Evolutionary conservation across 2,329 filamentous ascomycete genomes (phyloP).

Genomic region (Hypoxylon sp.): DNA sequence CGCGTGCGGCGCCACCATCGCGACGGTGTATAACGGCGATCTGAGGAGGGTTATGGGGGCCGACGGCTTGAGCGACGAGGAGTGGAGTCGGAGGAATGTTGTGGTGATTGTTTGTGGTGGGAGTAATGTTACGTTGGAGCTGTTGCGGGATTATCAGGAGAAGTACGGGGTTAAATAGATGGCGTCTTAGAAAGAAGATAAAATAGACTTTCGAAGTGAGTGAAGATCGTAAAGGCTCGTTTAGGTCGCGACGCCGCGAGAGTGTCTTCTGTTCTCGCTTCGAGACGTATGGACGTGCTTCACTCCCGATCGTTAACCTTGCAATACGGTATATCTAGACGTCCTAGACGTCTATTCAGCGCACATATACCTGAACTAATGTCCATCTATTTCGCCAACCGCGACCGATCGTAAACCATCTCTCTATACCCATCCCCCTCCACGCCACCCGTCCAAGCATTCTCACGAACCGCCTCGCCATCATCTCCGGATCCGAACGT

Average conservation of each 20-base stretch:
- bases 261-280: no score
- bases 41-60: constrained; percentile 72
- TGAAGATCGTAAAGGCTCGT: neutral
- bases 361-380: no score
- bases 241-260: neutral
- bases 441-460: neutral
- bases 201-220: neutral
- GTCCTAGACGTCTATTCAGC: no score
- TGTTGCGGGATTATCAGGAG: constrained; percentile 69
- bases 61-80: constrained; percentile 62
- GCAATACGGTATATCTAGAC: no score
- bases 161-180: constrained; percentile 55
- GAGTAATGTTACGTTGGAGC: constrained; percentile 72
- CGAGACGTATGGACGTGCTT: no score
- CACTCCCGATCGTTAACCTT: no score
- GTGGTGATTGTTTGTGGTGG: constrained; percentile 90
- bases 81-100: constrained; percentile 76
- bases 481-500: constrained; percentile 40
- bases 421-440: constrained; percentile 32
- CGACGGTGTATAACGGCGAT: constrained; percentile 72
- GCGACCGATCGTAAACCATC: constrained; percentile 40
- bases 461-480: neutral
- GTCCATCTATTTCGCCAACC: constrained; percentile 12
- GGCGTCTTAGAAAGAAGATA: neutral
- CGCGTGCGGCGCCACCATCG: constrained; percentile 85